Conservation (phyloP, 2,329 filamentous ascomycete genomes). For the Sclerotinia nivalis region DNA sequence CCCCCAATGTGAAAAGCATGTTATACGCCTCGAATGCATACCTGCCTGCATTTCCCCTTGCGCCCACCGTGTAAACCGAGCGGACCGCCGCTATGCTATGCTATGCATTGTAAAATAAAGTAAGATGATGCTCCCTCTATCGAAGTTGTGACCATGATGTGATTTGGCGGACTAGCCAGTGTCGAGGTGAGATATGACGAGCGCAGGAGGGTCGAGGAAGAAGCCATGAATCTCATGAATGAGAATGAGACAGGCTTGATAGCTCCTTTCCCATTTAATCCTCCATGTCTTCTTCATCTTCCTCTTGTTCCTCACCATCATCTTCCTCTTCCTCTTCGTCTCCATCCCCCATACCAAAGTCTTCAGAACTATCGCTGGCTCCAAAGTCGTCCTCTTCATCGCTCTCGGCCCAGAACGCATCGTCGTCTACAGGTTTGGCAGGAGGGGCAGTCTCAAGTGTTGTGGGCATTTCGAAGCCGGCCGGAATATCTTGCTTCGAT, state of each 20-base stretch:
- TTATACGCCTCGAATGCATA: slow-evolving; percentile 28
- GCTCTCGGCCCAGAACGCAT: slow-evolving; percentile 79
- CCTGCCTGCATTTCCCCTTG: slow-evolving; percentile 29
- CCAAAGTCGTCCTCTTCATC: slow-evolving; percentile 78
- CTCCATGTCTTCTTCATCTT: slow-evolving; percentile 44
- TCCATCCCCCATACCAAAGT: slow-evolving; percentile 61
- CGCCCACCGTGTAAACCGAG: slow-evolving; percentile 30
- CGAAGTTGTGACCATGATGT: slow-evolving; percentile 14
- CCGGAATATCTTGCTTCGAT: slow-evolving; percentile 78
- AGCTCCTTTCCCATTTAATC: slow-evolving; percentile 23
- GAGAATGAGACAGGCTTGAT: slow-evolving; percentile 14
- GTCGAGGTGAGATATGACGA: not conserved
- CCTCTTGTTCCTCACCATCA: slow-evolving; percentile 58
- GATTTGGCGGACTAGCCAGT: not conserved
- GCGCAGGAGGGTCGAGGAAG: not conserved
- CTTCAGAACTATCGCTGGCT: slow-evolving; percentile 66
- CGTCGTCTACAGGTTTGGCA: slow-evolving; percentile 69
- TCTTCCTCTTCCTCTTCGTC: slow-evolving; percentile 56
- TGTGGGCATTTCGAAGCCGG: slow-evolving; percentile 79
- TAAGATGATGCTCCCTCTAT: slow-evolving; percentile 24
- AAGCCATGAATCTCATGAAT: slow-evolving; percentile 12
- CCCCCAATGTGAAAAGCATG: slow-evolving; percentile 17
- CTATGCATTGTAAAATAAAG: slow-evolving; percentile 33
- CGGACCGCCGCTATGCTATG: slow-evolving; percentile 34
- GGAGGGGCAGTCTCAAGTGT: slow-evolving; percentile 61